phyloP scores from a whole-genome alignment of 1,139 yeast genomes.

The Schwanniomyces etchellsii region DNA sequence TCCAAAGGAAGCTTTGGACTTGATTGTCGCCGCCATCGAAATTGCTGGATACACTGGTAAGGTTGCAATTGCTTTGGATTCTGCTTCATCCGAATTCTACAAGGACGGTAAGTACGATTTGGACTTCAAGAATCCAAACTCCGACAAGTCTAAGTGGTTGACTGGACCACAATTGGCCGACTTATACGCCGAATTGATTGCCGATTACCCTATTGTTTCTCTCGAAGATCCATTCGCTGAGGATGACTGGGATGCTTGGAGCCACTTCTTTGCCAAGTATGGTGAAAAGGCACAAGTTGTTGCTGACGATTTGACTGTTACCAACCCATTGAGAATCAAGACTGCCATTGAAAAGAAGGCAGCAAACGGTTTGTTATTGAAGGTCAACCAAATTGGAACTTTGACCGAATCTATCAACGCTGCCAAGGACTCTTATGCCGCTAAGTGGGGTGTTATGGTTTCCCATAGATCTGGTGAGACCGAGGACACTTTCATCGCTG shows the following conservation, averaged over 20 bases:
- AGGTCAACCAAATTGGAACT: slow-evolving; percentile 91
- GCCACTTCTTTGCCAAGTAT: slow-evolving; percentile 61
- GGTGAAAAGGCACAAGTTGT: slow-evolving; percentile 71
- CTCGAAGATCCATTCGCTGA: slow-evolving; percentile 95
- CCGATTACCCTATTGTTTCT: slow-evolving; percentile 88
- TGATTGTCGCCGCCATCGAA: slow-evolving; percentile 76
- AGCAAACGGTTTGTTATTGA: slow-evolving; percentile 81
- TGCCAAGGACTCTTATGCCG: slow-evolving; percentile 75
- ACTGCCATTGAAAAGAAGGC: slow-evolving; percentile 87
- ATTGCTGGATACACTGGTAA: slow-evolving; percentile 84
- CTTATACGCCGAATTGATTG: slow-evolving; percentile 63
- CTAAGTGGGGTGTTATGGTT: slow-evolving; percentile 93
- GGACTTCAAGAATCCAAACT: slow-evolving; percentile 87
- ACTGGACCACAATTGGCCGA: slow-evolving; percentile 74
- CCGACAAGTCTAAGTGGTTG: slow-evolving; percentile 79
- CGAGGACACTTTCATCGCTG: slow-evolving; percentile 92
- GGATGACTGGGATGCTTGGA: slow-evolving; percentile 96
- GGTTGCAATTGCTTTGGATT: slow-evolving; percentile 79
- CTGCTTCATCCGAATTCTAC: slow-evolving; percentile 90
- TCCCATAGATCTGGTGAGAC: slow-evolving; percentile 97
- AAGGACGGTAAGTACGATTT: slow-evolving; percentile 87
- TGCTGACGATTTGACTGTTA: slow-evolving; percentile 91
- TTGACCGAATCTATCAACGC: slow-evolving; percentile 82
- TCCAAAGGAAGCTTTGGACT: slow-evolving; percentile 87
- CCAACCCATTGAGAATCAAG: slow-evolving; percentile 83